Conservation (phyloP, 805 yeast species). For the Naumovozyma baii region DNA sequence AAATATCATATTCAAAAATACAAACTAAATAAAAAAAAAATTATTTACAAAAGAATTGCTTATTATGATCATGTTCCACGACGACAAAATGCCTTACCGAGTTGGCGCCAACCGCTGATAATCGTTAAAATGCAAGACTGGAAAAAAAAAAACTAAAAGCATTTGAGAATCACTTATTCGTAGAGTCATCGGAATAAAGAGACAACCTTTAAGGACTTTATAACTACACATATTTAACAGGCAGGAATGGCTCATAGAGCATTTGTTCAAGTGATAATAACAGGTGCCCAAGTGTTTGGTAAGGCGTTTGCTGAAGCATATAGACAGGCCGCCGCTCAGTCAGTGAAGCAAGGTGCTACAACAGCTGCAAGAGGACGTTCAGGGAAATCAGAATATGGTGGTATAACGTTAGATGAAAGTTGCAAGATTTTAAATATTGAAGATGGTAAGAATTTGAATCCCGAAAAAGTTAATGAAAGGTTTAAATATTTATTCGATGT, state of each 20-base stretch:
- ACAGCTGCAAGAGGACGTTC: conserved; percentile 29
- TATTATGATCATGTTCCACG: too few relatives aligned
- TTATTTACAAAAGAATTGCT: too few relatives aligned
- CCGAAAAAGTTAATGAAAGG: conserved; percentile 56
- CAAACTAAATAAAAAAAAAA: too few relatives aligned
- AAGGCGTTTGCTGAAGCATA: conserved; percentile 95
- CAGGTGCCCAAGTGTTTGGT: conserved; percentile 94
- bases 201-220: too few relatives aligned
- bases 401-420: conserved; percentile 81
- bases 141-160: too few relatives aligned
- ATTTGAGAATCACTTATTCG: too few relatives aligned
- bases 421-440: conserved; percentile 82
- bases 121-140: too few relatives aligned
- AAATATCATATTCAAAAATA: too few relatives aligned
- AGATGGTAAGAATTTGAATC: conserved; percentile 38
- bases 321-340: conserved; percentile 89
- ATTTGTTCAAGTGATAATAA: conserved; percentile 75
- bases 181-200: neutral
- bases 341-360: conserved; percentile 60
- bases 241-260: conserved; percentile 79
- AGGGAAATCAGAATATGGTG: conserved; percentile 44
- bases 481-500: conserved; percentile 78
- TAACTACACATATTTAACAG: too few relatives aligned
- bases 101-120: too few relatives aligned
- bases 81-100: too few relatives aligned